Evolutionary conservation across 75 land plant genomes (phyloP).

Genomic region (Gnetum montanum): DNA sequence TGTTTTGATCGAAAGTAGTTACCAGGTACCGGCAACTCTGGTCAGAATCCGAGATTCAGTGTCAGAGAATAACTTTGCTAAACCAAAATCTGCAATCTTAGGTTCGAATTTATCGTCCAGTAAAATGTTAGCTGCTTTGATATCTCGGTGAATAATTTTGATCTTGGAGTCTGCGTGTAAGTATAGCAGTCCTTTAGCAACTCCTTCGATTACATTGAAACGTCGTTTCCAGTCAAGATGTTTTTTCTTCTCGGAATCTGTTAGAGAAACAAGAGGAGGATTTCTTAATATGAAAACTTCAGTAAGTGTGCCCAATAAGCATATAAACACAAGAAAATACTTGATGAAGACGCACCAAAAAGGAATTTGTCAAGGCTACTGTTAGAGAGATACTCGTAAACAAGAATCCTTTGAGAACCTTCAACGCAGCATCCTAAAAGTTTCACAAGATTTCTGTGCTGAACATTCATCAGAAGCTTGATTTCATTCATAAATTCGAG

Average conservation of each 20-base stretch:
- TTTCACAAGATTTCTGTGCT: slow-evolving; percentile 1
- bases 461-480: neutral
- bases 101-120: slow-evolving; percentile 62
- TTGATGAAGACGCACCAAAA: no score
- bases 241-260: no score
- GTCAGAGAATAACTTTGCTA: slow-evolving; percentile 76
- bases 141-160: slow-evolving; percentile 73
- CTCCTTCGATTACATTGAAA: slow-evolving; percentile 36
- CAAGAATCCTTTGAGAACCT: neutral
- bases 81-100: slow-evolving; percentile 84
- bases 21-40: slow-evolving; percentile 86
- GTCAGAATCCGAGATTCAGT: slow-evolving; percentile 74
- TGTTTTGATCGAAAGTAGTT: slow-evolving; percentile 13
- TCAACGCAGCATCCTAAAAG: neutral
- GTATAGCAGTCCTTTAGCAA: slow-evolving; percentile 66
- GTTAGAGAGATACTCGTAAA: neutral
- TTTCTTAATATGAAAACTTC: slow-evolving; percentile 1
- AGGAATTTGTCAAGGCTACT: neutral
- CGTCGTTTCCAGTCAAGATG: slow-evolving; percentile 49
- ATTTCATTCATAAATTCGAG: neutral
- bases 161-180: slow-evolving; percentile 75
- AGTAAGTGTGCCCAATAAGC: no score
- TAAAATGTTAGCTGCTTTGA: slow-evolving; percentile 82
- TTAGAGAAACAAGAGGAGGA: neutral
- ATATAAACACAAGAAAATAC: no score